Percentiles rank a stretch among this genome's conserved stretches.
phyloP scores from a whole-genome alignment of 2,329 filamentous ascomycete species.

The Trichophyton mentagrophytes region DNA sequence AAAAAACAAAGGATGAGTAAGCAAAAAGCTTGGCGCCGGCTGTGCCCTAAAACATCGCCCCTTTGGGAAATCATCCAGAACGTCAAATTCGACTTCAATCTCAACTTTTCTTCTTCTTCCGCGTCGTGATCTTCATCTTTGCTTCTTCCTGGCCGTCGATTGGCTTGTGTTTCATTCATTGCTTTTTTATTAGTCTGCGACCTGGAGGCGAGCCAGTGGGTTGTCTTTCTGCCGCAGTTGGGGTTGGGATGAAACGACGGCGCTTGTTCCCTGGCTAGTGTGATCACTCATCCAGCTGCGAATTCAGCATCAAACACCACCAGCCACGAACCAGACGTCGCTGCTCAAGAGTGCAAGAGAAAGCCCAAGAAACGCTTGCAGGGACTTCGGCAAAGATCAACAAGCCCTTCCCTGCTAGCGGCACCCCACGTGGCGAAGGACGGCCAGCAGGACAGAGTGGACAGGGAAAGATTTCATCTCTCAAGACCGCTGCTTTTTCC shows the following conservation, averaged over 20 bases:
- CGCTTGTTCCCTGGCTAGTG: background rate
- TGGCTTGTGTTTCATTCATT: background rate
- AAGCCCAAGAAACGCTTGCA: background rate
- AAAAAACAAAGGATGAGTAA: background rate
- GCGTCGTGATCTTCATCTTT: background rate
- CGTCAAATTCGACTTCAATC: background rate
- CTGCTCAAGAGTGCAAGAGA: background rate
- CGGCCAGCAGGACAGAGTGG: background rate
- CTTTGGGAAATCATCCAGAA: background rate
- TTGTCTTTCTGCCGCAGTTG: background rate
- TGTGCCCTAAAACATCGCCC: background rate
- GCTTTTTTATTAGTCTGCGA: background rate
- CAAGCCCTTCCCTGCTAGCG: slow-evolving; percentile 1
- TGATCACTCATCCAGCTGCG: background rate
- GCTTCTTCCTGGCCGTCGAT: background rate
- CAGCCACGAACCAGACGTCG: too few species aligned
- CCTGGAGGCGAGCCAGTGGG: background rate
- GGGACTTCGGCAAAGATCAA: background rate
- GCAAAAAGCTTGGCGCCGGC: background rate
- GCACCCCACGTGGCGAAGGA: slow-evolving; percentile 1
- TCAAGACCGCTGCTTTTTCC: background rate
- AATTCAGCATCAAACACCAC: background rate
- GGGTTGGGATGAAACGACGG: background rate
- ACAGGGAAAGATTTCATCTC: background rate
- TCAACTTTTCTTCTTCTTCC: background rate